These are phyloP conservation scores for Nidularia sp. DNA, from an alignment of 768 basidiomycete genomes.

Conservation along the genomic window DNA sequence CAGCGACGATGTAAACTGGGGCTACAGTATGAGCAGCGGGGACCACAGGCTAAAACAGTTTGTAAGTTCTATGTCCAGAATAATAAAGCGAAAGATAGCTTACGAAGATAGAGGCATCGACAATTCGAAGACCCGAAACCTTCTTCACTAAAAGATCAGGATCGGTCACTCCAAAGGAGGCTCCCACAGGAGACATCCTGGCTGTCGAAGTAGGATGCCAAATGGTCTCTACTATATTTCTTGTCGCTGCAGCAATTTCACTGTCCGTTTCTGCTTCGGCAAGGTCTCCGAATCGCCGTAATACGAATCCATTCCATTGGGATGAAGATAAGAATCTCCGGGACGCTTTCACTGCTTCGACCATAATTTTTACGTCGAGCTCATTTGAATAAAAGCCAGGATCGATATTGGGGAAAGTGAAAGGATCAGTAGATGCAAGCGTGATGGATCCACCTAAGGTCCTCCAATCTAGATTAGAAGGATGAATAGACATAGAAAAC, in stretches of 20 bases:
- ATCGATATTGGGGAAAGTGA: conserved; percentile 38
- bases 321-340: conserved; percentile 10
- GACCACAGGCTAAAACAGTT: background rate
- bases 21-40: background rate
- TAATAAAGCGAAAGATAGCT: background rate
- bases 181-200: conserved; percentile 13
- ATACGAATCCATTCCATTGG: conserved; percentile 11
- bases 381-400: conserved; percentile 29
- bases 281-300: background rate
- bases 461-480: too few relatives aligned
- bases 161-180: conserved; percentile 19
- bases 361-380: conserved; percentile 16
- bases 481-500: background rate
- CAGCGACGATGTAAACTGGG: background rate
- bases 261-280: background rate
- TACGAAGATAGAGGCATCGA: conserved; percentile 23
- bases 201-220: conserved; percentile 3
- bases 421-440: conserved; percentile 34
- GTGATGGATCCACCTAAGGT: conserved; percentile 16
- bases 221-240: conserved; percentile 7
- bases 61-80: background rate
- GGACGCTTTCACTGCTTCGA: conserved; percentile 11
- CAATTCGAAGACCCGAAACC: conserved; percentile 20
- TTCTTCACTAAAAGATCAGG: conserved; percentile 21
- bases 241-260: conserved; percentile 10